phyloP scores from a whole-genome alignment of 306 rosid species.

The Pyrus bretschneideri region DNA sequence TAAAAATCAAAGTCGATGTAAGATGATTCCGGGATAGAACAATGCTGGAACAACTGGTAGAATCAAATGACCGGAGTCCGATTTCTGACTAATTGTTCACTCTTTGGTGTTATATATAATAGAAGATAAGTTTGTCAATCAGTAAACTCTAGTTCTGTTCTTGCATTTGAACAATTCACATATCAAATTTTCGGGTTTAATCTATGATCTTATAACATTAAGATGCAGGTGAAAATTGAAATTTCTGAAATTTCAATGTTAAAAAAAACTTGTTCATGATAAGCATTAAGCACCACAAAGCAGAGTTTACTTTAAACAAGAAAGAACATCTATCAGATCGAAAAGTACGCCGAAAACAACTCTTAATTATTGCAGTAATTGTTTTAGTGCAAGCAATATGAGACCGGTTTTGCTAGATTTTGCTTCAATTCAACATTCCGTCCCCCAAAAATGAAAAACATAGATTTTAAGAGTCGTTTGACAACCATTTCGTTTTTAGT shows the following conservation, averaged over 20 bases:
- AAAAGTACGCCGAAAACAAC: background rate
- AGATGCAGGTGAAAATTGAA: background rate
- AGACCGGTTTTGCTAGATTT: background rate
- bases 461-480: background rate
- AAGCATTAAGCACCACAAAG: background rate
- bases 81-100: background rate
- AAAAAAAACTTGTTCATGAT: background rate
- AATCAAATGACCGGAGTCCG: background rate
- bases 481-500: background rate
- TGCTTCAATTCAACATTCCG: background rate
- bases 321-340: background rate
- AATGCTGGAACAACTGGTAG: background rate
- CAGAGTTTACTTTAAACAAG: background rate
- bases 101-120: background rate
- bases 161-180: background rate
- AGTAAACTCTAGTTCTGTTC: background rate
- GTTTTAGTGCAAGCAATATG: background rate
- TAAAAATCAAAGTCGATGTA: background rate
- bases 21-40: background rate
- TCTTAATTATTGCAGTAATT: background rate
- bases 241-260: background rate
- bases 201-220: background rate
- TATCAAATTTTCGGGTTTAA: background rate
- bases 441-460: background rate
- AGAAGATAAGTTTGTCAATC: background rate